phyloP scores from a whole-genome alignment of 768 basidiomycete species.

The Mycena pura region DNA sequence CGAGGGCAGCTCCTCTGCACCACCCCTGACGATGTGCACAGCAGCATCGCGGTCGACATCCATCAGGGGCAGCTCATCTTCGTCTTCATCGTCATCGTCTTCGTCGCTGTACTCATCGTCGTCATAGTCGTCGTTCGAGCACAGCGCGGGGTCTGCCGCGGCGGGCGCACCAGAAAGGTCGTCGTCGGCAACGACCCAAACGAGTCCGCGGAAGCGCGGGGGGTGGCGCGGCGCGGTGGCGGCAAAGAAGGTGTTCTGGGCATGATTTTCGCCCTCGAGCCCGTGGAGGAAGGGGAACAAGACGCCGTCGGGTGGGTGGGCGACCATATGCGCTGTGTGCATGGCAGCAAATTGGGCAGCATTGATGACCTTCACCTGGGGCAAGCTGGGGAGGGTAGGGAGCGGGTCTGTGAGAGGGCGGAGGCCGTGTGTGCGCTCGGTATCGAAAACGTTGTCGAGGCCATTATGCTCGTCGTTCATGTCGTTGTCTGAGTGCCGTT shows the following conservation, averaged over 20 bases:
- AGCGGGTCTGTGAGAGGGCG: too few relatives aligned
- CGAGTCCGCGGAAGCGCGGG: conserved; percentile 70
- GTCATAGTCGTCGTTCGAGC: conserved; percentile 26
- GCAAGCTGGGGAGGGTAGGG: too few relatives aligned
- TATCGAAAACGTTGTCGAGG: too few relatives aligned
- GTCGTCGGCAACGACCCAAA: conserved; percentile 85
- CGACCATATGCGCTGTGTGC: conserved; percentile 65
- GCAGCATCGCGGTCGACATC: conserved; percentile 25
- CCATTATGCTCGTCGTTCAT: too few relatives aligned
- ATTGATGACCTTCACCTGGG: conserved; percentile 37
- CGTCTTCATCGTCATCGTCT: conserved; percentile 16
- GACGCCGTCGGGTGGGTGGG: conserved; percentile 79
- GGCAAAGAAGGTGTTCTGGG: conserved; percentile 84
- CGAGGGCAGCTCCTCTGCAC: not conserved
- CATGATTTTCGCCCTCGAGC: conserved; percentile 79
- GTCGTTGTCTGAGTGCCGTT: too few relatives aligned
- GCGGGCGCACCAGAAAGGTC: conserved; percentile 43
- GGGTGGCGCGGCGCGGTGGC: conserved; percentile 34
- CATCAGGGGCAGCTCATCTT: conserved; percentile 13
- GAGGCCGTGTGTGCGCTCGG: too few relatives aligned
- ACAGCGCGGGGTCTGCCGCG: conserved; percentile 13
- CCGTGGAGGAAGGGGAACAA: conserved; percentile 93
- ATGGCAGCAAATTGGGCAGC: conserved; percentile 61
- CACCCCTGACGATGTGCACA: conserved; percentile 12
- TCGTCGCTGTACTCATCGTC: conserved; percentile 31